Evolutionary conservation across 495 filamentous ascomycete species (phyloP), one percentile per base, ranked within the genome.

Genomic region (Friedmanniomyces simplex): DNA sequence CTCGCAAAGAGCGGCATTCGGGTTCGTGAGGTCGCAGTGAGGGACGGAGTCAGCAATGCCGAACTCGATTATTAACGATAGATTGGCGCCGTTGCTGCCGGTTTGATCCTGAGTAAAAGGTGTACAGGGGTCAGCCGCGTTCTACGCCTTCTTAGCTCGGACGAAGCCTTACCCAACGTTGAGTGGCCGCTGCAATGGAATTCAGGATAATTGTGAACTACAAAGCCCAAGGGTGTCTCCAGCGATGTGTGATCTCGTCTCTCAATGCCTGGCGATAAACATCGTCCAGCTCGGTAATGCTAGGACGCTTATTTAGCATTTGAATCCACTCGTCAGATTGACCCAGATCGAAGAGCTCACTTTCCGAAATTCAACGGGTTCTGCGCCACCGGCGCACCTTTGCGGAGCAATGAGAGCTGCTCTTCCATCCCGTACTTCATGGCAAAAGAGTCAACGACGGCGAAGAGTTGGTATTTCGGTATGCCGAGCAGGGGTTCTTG

Each of bases 311-410:
- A n/a, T n/a, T n/a, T n/a, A n/a, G n/a, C n/a, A n/a, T n/a, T n/a
- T n/a, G n/a, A n/a, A n/a, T n/a, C n/a, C n/a, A n/a, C n/a, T n/a
- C n/a, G n/a, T n/a, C n/a, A n/a, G n/a, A n/a, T n/a, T n/a, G n/a
- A n/a, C n/a, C n/a, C n/a, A n/a, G n/a, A n/a, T n/a, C n/a, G n/a
- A 0, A 65, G 63, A 21, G 81, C 65, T n/a, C n/a, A n/a, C n/a
- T n/a, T n/a, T 12, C 71, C 67, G 37, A 74, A 76, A 0, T 34
- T 60, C 20, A 55, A 59, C 1, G 78, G 77, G 32, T 50, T 69
- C 59, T 81, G 76, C 5, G 80, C 77, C 28, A 78, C 64, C 6
- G 81, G 69, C 18, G 80, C 80, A 3, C 80, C 80, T 56, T 80
- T 79, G 8, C 70, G 67, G 45, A 82, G 75, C 6, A 68, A 58